Percentiles rank a stretch among this genome's conserved stretches.
These are phyloP conservation scores for Trichoderma sp. DNA, from an alignment of 2,329 filamentous ascomycete genomes.

Conservation along the genomic window DNA sequence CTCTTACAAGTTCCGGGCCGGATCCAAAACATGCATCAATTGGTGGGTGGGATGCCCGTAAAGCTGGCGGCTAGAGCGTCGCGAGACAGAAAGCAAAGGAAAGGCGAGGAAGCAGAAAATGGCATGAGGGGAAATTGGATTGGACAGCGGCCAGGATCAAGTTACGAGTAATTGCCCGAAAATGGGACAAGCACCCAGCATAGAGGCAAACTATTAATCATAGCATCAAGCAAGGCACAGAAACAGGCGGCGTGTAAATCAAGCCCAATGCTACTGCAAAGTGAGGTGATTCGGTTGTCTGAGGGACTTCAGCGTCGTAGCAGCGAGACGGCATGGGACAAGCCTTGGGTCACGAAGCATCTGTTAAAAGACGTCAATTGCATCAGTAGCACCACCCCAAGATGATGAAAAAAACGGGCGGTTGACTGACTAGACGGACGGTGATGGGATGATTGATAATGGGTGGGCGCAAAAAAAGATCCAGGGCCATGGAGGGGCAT, in stretches of 20 bases:
- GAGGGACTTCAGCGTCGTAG: neutral
- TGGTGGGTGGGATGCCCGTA: neutral
- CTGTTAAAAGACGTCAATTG: neutral
- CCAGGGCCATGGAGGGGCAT: neutral
- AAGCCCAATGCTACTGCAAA: neutral
- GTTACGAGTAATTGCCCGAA: neutral
- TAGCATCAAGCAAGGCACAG: neutral
- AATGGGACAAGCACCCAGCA: neutral
- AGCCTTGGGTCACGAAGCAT: neutral
- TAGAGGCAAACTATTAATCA: neutral
- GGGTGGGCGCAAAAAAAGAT: neutral
- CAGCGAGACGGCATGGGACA: neutral
- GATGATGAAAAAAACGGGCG: neutral
- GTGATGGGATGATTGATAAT: neutral
- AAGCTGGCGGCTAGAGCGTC: constrained; percentile 13
- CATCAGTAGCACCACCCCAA: neutral
- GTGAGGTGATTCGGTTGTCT: neutral
- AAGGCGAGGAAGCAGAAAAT: neutral
- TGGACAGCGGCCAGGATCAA: neutral
- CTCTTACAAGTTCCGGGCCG: neutral
- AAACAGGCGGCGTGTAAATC: neutral
- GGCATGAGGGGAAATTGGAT: neutral
- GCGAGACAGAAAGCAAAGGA: neutral
- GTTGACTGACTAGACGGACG: neutral
- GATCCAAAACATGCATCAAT: neutral